phyloP scores from a whole-genome alignment of 2,329 filamentous ascomycete species.

The Colletotrichum euphorbiae region DNA sequence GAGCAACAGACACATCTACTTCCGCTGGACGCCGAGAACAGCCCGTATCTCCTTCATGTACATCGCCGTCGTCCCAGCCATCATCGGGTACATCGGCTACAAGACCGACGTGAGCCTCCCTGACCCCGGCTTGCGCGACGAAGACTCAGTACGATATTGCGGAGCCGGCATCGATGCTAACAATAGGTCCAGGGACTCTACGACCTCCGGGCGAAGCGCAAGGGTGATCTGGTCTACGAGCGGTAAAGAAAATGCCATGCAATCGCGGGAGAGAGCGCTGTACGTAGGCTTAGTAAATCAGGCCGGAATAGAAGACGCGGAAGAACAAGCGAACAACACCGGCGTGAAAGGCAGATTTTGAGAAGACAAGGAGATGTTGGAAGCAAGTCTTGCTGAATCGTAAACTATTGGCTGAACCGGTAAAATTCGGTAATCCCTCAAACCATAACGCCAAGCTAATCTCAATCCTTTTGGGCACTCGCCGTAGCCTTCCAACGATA shows the following conservation, averaged over 20 bases:
- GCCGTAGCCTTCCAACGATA: no score
- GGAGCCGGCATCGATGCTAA: neutral
- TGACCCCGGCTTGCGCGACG: neutral
- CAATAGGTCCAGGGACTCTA: conserved; percentile 77
- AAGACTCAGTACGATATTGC: no score
- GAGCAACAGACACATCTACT: conserved; percentile 90
- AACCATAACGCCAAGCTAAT: no score
- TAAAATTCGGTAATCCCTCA: conserved; percentile 2
- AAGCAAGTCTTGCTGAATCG: neutral
- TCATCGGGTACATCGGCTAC: conserved; percentile 79
- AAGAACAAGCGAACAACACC: conserved; percentile 15
- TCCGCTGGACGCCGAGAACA: conserved; percentile 90
- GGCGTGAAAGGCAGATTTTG: neutral
- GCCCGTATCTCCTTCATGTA: conserved; percentile 85
- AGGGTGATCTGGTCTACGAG: conserved; percentile 85
- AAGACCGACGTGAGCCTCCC: conserved; percentile 80
- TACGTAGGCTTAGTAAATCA: conserved; percentile 53
- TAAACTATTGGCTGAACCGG: neutral
- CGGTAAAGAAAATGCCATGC: conserved; percentile 62
- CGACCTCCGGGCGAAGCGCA: conserved; percentile 87
- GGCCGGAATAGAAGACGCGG: conserved; percentile 17
- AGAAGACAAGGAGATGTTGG: neutral
- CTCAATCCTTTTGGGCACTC: no score
- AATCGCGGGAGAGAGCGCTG: conserved; percentile 43
- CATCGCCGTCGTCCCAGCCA: conserved; percentile 76